Conservation (phyloP, 2,329 filamentous ascomycete species). For the Alternaria burnsii region DNA sequence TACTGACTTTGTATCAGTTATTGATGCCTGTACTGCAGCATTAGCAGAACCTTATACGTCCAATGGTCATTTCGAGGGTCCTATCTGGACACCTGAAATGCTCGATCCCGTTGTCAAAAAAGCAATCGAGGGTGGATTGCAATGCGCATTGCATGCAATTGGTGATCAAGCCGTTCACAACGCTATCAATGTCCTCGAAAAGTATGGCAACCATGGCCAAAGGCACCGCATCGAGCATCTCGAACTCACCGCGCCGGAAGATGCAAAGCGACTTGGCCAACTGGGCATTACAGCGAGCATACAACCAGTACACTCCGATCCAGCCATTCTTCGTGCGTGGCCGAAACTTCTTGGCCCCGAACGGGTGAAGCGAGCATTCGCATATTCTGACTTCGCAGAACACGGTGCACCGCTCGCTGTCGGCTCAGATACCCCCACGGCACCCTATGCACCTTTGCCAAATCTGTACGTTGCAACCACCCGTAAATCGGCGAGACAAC, state of each 20-base stretch:
- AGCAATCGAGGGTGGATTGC: constrained; percentile 64
- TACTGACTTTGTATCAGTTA: constrained; percentile 50
- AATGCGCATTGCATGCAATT: constrained; percentile 72
- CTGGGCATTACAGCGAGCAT: constrained; percentile 83
- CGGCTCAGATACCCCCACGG: constrained; percentile 68
- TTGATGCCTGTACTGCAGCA: constrained; percentile 71
- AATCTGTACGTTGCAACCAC: constrained; percentile 70
- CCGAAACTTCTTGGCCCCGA: constrained; percentile 63
- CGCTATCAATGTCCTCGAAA: constrained; percentile 65
- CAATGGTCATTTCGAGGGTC: constrained; percentile 57
- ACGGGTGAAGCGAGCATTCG: constrained; percentile 67
- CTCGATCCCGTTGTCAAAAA: constrained; percentile 63
- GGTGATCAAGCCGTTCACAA: constrained; percentile 67
- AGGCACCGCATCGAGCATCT: constrained; percentile 72
- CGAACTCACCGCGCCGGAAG: constrained; percentile 64
- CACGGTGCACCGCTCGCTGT: constrained; percentile 64
- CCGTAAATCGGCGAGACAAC: constrained; percentile 63
- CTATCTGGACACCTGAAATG: constrained; percentile 64
- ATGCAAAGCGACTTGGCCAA: constrained; percentile 64
- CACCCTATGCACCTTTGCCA: constrained; percentile 62
- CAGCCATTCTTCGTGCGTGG: constrained; percentile 69
- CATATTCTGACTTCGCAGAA: constrained; percentile 68
- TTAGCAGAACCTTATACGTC: constrained; percentile 66
- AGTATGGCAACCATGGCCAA: constrained; percentile 53
- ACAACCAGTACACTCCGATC: constrained; percentile 91